Conservation (phyloP, 257 asterid species). For the Rehmannia glutinosa region DNA sequence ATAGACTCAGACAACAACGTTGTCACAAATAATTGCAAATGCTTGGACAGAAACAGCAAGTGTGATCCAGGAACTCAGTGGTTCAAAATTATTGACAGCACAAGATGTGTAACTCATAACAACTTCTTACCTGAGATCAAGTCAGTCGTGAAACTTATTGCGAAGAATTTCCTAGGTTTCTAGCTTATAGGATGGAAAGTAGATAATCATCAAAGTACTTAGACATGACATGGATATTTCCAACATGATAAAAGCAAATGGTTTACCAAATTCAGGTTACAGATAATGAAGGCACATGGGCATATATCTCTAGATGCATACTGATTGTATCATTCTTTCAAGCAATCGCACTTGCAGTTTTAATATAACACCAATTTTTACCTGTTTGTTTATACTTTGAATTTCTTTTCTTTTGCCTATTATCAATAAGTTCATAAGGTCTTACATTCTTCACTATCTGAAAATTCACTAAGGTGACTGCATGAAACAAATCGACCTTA, state of each 20-base stretch:
- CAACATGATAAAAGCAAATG: not conserved
- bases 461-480: not conserved
- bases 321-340: not conserved
- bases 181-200: constrained; percentile 9
- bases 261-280: too few relatives aligned
- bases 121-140: constrained; percentile 18
- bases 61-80: constrained; percentile 96
- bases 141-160: constrained; percentile 31
- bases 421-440: not conserved
- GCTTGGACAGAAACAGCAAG: constrained; percentile 48
- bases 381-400: not conserved
- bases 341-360: not conserved
- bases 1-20: constrained; percentile 49
- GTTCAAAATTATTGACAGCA: constrained; percentile 87
- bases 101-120: constrained; percentile 36
- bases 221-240: not conserved
- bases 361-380: not conserved
- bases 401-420: not conserved
- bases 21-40: constrained; percentile 72
- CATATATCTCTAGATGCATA: not conserved
- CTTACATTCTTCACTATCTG: not conserved
- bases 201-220: not conserved
- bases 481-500: not conserved
- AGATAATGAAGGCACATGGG: too few relatives aligned
- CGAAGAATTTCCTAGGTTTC: constrained; percentile 29